A percentile compares a stretch with the other conserved stretches of the same genome.
Conservation (phyloP, 306 rosid genomes). For the Quercus glauca region DNA sequence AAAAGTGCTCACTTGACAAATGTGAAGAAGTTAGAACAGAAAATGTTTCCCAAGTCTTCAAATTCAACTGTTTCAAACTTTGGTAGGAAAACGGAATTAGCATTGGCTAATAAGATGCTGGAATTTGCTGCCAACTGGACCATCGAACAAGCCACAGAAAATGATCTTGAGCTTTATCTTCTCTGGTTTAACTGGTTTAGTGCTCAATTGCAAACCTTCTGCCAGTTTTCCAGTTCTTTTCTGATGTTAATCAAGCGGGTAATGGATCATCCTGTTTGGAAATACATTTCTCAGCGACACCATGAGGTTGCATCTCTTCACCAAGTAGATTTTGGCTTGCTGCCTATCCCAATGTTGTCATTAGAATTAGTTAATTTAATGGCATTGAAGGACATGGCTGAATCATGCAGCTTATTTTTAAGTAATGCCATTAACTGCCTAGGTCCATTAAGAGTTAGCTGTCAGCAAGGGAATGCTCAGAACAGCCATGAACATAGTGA, state of each 20-base stretch:
- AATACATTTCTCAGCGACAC: constrained; percentile 34
- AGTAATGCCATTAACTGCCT: constrained; percentile 58
- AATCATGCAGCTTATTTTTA: constrained; percentile 23
- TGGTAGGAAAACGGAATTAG: constrained; percentile 24
- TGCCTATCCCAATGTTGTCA: constrained; percentile 56
- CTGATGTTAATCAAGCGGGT: constrained; percentile 35
- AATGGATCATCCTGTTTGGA: constrained; percentile 71
- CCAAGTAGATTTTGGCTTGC: constrained; percentile 34
- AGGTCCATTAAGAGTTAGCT: constrained; percentile 48
- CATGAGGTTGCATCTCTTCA: constrained; percentile 19
- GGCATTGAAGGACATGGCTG: constrained; percentile 24
- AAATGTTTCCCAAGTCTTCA: constrained; percentile 48
- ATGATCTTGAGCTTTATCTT: constrained; percentile 63
- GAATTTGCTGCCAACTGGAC: constrained; percentile 83
- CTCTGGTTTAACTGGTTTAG: constrained; percentile 62
- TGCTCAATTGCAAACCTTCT: constrained; percentile 53
- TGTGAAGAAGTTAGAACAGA: constrained; percentile 30
- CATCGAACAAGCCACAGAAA: constrained; percentile 68
- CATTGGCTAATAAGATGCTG: constrained; percentile 49
- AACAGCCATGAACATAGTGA: constrained; percentile 21
- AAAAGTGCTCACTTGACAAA: constrained; percentile 36
- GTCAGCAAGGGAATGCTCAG: constrained; percentile 60
- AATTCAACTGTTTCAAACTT: constrained; percentile 6
- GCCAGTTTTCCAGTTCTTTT: constrained; percentile 43
- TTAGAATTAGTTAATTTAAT: constrained; percentile 47